Conservation (phyloP, 495 filamentous ascomycete genomes). For the Endocarpon pusillum region DNA sequence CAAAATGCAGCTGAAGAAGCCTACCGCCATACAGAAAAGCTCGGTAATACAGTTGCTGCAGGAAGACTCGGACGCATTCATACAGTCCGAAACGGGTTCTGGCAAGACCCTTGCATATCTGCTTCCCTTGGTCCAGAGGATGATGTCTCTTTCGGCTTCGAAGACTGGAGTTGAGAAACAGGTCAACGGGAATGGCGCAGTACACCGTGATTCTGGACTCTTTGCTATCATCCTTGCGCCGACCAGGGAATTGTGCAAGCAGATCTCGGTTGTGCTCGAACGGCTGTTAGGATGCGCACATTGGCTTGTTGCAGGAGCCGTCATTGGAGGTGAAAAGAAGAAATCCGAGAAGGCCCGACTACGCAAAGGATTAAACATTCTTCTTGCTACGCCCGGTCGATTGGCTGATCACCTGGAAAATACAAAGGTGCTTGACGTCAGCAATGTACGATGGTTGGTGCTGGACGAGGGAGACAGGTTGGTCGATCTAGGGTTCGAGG, state of each 20-base stretch:
- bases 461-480: constrained; percentile 90
- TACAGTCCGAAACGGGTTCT: constrained; percentile 93
- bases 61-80: constrained; percentile 79
- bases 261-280: constrained; percentile 73
- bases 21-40: constrained; percentile 85
- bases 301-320: constrained; percentile 82
- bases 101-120: constrained; percentile 94
- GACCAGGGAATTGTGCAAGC: constrained; percentile 82
- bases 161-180: constrained; percentile 16
- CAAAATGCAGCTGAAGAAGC: constrained; percentile 76
- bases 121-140: constrained; percentile 73
- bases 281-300: constrained; percentile 63
- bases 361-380: constrained; percentile 83
- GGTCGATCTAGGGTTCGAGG: constrained; percentile 94
- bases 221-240: constrained; percentile 87
- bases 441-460: constrained; percentile 81
- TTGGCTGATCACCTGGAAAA: constrained; percentile 82
- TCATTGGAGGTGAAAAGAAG: constrained; percentile 94
- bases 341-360: constrained; percentile 89
- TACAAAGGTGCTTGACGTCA: constrained; percentile 73
- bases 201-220: constrained; percentile 70
- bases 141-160: constrained; percentile 49
- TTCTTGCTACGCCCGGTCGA: constrained; percentile 85
- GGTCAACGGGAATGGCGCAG: constrained; percentile 23
- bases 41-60: constrained; percentile 63